phyloP scores from a whole-genome alignment of 2,329 filamentous ascomycete species.

The Sporothrix protearum region DNA sequence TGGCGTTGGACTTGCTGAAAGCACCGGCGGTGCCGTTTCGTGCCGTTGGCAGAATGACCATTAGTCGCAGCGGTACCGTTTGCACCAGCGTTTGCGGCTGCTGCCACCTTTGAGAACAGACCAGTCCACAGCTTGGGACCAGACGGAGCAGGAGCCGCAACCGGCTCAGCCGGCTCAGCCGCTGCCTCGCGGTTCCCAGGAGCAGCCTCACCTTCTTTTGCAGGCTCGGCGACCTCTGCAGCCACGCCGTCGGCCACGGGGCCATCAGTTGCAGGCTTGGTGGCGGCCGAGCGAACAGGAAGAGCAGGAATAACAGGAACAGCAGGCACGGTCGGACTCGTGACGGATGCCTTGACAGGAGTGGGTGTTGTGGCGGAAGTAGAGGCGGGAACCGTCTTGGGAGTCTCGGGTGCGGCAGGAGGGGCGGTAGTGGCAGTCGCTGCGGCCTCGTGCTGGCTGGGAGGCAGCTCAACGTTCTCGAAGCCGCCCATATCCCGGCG shows the following conservation, averaged over 20 bases:
- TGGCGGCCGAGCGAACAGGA: constrained; percentile 34
- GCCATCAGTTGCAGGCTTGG: neutral
- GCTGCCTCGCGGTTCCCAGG: neutral
- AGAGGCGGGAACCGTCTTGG: neutral
- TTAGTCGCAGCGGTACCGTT: constrained; percentile 32
- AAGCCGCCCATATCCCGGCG: constrained; percentile 37
- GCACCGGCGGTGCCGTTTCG: constrained; percentile 31
- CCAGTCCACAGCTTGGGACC: constrained; percentile 41
- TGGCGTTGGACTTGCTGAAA: constrained; percentile 48
- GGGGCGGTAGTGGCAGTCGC: neutral
- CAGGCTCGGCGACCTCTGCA: neutral
- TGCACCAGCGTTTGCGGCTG: constrained; percentile 28
- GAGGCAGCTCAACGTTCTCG: constrained; percentile 40
- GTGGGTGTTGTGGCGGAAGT: constrained; percentile 27
- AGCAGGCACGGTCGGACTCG: constrained; percentile 35
- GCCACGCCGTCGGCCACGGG: constrained; percentile 5
- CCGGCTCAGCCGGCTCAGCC: constrained; percentile 19
- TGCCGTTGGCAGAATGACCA: constrained; percentile 29
- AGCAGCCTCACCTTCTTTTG: constrained; percentile 19
- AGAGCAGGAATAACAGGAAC: constrained; percentile 48
- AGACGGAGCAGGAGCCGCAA: neutral
- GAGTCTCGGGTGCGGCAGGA: neutral
- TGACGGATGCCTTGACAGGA: constrained; percentile 29
- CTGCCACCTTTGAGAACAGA: constrained; percentile 36
- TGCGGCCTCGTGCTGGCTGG: neutral